These are phyloP conservation scores for Solanum chacoense DNA, from an alignment of 305 asterid species.

Conservation along the genomic window DNA sequence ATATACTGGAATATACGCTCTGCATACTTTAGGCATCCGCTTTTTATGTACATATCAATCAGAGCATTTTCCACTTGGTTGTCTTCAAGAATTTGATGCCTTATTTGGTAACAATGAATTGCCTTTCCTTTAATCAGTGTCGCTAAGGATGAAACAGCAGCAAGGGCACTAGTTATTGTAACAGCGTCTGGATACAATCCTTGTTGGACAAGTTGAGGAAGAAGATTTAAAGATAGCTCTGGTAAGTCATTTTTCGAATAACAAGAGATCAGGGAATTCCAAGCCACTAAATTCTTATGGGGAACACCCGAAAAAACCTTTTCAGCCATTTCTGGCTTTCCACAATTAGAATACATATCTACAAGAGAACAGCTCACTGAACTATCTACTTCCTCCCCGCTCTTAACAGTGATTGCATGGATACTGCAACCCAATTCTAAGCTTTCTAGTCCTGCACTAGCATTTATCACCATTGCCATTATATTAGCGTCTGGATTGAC, in stretches of 20 bases:
- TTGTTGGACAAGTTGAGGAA: constrained; percentile 39
- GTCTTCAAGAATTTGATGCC: constrained; percentile 31
- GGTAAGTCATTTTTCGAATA: constrained; percentile 50
- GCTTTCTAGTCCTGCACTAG: constrained; percentile 28
- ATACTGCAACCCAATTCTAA: constrained; percentile 32
- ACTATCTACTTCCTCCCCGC: constrained; percentile 45
- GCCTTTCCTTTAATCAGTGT: constrained; percentile 58
- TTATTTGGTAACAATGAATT: constrained; percentile 42
- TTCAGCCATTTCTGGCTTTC: constrained; percentile 39
- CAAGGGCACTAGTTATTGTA: constrained; percentile 45
- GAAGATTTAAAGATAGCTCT: constrained; percentile 39
- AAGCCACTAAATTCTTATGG: constrained; percentile 51
- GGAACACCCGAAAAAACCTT: constrained; percentile 31
- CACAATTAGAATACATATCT: constrained; percentile 46
- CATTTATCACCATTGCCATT: constrained; percentile 32
- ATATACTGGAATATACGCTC: constrained; percentile 28
- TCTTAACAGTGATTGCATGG: constrained; percentile 55
- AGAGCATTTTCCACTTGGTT: constrained; percentile 56
- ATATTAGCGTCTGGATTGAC: constrained; percentile 49
- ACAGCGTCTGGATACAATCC: constrained; percentile 51
- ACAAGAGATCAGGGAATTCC: constrained; percentile 75
- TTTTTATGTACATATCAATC: constrained; percentile 67
- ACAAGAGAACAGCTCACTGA: constrained; percentile 51
- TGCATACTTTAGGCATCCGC: constrained; percentile 57
- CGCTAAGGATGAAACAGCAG: constrained; percentile 58